Evolutionary conservation across 2,329 filamentous ascomycete genomes (phyloP).

Genomic region (Raffaelea ambrosiae): DNA sequence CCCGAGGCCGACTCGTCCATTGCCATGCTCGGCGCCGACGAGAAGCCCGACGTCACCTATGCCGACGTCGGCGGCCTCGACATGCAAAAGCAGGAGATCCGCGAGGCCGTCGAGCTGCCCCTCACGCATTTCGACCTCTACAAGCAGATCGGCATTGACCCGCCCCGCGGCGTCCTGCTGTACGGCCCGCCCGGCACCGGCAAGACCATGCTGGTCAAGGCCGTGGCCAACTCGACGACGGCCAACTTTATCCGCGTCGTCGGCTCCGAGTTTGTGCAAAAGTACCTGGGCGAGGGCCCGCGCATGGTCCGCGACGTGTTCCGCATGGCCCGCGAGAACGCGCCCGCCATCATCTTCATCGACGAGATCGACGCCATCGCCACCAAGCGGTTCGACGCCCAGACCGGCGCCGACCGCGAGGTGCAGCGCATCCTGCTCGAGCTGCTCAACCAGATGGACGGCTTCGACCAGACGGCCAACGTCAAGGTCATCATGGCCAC

Average conservation of each 20-base stretch:
- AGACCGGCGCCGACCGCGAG: slow-evolving; percentile 95
- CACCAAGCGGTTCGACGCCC: slow-evolving; percentile 97
- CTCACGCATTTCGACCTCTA: slow-evolving; percentile 97
- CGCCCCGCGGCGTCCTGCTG: slow-evolving; percentile 87
- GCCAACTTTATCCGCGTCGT: slow-evolving; percentile 98
- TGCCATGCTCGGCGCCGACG: slow-evolving; percentile 90
- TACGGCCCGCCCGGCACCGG: slow-evolving; percentile 94
- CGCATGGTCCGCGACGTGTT: slow-evolving; percentile 99
- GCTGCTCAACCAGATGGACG: slow-evolving; percentile 98
- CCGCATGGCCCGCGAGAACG: slow-evolving; percentile 97
- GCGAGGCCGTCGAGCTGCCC: slow-evolving; percentile 93
- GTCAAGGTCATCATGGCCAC: slow-evolving; percentile 99
- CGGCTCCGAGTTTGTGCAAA: slow-evolving; percentile 97
- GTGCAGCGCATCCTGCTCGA: slow-evolving; percentile 97
- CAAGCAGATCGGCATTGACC: slow-evolving; percentile 98
- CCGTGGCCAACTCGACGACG: slow-evolving; percentile 95
- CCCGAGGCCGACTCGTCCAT: slow-evolving; percentile 98
- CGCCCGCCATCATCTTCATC: slow-evolving; percentile 97
- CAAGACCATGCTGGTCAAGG: slow-evolving; percentile 97
- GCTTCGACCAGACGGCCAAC: slow-evolving; percentile 97
- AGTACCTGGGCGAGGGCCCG: slow-evolving; percentile 94
- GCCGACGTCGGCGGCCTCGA: slow-evolving; percentile 95
- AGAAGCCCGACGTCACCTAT: slow-evolving; percentile 98
- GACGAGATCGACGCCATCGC: slow-evolving; percentile 99
- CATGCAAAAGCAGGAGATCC: slow-evolving; percentile 99